Evolutionary conservation across 345 rosid genomes (phyloP).

Genomic region (Eucalyptus pauciflora): DNA sequence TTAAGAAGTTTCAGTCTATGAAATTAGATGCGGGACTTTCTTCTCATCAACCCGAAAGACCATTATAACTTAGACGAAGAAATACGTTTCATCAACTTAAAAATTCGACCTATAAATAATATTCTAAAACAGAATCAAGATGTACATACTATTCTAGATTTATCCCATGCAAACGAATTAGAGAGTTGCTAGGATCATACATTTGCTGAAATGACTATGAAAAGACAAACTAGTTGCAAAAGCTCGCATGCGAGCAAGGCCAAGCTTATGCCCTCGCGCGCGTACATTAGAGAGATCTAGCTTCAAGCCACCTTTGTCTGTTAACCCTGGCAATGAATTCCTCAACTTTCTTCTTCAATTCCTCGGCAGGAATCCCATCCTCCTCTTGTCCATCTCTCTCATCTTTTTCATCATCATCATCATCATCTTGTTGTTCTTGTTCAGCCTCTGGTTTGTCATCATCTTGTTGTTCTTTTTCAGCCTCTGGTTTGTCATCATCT

Average conservation of each 20-base stretch:
- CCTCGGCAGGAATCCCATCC: conserved; percentile 19
- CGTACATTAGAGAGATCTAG: background rate
- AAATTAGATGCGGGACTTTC: background rate
- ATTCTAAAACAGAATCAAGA: background rate
- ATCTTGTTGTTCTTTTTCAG: background rate
- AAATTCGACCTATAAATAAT: background rate
- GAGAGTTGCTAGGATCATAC: background rate
- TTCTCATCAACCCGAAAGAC: background rate
- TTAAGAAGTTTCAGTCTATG: background rate
- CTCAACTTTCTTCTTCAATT: conserved; percentile 39
- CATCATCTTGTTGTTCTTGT: background rate
- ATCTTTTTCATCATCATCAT: background rate
- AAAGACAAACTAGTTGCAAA: background rate
- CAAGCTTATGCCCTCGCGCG: background rate
- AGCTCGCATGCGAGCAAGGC: background rate
- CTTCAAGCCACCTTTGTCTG: conserved; percentile 46
- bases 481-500: background rate
- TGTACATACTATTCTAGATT: background rate
- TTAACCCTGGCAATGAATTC: conserved; percentile 66
- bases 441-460: background rate
- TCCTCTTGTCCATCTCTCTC: conserved; percentile 5
- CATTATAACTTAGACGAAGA: background rate
- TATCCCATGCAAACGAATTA: background rate
- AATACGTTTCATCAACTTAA: background rate
- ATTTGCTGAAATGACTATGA: background rate